Conservation (phyloP, 2,329 filamentous ascomycete species). For the Colletotrichum paranaense region DNA sequence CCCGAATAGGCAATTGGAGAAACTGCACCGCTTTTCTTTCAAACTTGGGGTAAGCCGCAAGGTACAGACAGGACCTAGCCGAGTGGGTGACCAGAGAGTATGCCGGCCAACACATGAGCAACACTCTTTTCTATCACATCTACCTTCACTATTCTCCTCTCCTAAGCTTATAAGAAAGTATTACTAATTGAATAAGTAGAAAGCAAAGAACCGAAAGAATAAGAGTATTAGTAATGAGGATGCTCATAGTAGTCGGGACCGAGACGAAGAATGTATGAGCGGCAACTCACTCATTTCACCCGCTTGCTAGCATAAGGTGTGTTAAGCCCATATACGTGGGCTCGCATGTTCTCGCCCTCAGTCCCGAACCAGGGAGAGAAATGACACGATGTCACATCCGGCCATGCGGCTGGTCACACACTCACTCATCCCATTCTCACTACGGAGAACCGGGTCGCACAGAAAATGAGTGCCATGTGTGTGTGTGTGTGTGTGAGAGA, state of each 20-base stretch:
- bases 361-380: slow-evolving; percentile 1
- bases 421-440: neutral
- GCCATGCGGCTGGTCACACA: slow-evolving; percentile 30
- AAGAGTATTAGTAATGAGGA: too few relatives aligned
- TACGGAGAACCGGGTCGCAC: slow-evolving; percentile 16
- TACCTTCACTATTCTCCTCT: too few relatives aligned
- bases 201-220: too few relatives aligned
- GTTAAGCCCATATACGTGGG: neutral
- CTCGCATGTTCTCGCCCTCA: slow-evolving; percentile 1
- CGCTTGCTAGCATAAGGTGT: neutral
- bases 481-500: neutral
- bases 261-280: too few relatives aligned
- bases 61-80: neutral
- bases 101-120: too few relatives aligned
- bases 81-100: too few relatives aligned
- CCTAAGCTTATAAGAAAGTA: too few relatives aligned
- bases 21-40: neutral
- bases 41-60: neutral
- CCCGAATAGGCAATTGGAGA: slow-evolving; percentile 25
- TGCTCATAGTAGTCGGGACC: too few relatives aligned
- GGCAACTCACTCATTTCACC: too few relatives aligned
- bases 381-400: slow-evolving; percentile 25
- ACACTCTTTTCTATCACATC: too few relatives aligned
- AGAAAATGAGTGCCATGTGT: neutral
- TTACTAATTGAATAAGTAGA: too few relatives aligned